These are phyloP conservation scores for Heliamphora pulchella DNA, from an alignment of 179 eudicot species.

Conservation along the genomic window DNA sequence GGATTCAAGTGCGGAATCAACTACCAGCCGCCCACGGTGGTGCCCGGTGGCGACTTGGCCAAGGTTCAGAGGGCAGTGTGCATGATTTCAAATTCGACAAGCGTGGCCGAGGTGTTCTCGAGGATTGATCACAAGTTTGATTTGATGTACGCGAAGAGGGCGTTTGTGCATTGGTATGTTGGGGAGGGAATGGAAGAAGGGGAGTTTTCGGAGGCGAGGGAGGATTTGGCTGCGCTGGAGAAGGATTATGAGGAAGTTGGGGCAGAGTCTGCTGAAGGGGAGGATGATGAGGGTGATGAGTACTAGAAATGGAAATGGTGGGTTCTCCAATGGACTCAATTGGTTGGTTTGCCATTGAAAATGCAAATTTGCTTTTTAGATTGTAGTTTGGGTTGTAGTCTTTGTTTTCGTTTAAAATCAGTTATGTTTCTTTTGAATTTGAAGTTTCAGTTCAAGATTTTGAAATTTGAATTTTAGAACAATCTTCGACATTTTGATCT, in stretches of 20 bases:
- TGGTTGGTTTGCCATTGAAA: neutral
- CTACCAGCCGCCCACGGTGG: conserved; percentile 26
- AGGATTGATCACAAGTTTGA: conserved; percentile 38
- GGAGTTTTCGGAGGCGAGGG: conserved; percentile 25
- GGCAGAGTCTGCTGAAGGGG: conserved; percentile 28
- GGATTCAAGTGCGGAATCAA: conserved; percentile 26
- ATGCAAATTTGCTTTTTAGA: neutral
- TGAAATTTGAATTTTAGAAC: too few relatives aligned
- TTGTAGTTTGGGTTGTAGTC: too few relatives aligned
- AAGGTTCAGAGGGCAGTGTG: conserved; percentile 28
- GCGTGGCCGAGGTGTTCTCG: conserved; percentile 38
- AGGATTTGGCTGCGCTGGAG: conserved; percentile 28
- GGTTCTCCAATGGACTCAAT: conserved; percentile 2
- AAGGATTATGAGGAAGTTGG: conserved; percentile 40
- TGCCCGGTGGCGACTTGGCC: conserved; percentile 22
- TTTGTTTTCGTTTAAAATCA: neutral
- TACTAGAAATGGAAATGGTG: conserved; percentile 14
- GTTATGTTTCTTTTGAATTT: neutral
- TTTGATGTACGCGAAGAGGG: conserved; percentile 33
- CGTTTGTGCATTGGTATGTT: conserved; percentile 30
- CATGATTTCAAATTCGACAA: conserved; percentile 25
- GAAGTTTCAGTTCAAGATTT: neutral
- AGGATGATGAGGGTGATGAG: conserved; percentile 32
- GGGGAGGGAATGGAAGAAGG: conserved; percentile 35
- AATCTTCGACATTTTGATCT: too few relatives aligned